Percentiles rank a stretch among this genome's conserved stretches.
These are phyloP conservation scores for Paraconiothyrium sp. DNA, from an alignment of 2,329 filamentous ascomycete genomes.

Conservation along the genomic window DNA sequence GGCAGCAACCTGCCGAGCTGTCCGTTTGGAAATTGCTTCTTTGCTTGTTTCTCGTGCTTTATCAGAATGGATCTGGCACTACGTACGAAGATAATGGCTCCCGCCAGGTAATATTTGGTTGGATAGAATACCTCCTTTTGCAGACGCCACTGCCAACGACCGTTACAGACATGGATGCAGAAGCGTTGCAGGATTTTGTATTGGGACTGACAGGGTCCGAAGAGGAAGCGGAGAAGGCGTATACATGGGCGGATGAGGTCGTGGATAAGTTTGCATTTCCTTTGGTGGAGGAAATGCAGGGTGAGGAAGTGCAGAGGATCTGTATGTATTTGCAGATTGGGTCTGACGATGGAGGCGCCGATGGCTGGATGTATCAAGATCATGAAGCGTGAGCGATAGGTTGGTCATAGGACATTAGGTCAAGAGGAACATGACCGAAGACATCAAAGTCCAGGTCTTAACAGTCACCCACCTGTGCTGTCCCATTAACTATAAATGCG, in stretches of 20 bases:
- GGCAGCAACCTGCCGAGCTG: conserved; percentile 16
- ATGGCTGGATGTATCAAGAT: conserved; percentile 1
- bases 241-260: conserved; percentile 40
- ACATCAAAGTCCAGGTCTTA: too few species aligned
- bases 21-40: conserved; percentile 38
- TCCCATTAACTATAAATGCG: too few species aligned
- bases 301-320: conserved; percentile 17
- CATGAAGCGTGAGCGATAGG: background rate
- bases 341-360: background rate
- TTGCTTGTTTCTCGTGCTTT: conserved; percentile 25
- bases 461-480: too few species aligned
- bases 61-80: conserved; percentile 6
- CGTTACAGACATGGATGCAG: conserved; percentile 21
- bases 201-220: conserved; percentile 25
- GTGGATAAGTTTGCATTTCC: conserved; percentile 24
- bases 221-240: conserved; percentile 28
- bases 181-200: conserved; percentile 10
- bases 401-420: too few species aligned
- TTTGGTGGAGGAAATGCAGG: conserved; percentile 18
- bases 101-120: conserved; percentile 6
- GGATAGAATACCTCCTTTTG: conserved; percentile 23
- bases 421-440: too few species aligned
- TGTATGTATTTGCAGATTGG: conserved; percentile 18
- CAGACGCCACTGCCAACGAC: conserved; percentile 15
- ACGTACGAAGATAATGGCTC: conserved; percentile 19